A percentile compares a stretch with the other conserved stretches of the same genome.
These are phyloP conservation scores for Cyberlindnera maclurae DNA, from an alignment of 805 yeast genomes.

Conservation along the genomic window DNA sequence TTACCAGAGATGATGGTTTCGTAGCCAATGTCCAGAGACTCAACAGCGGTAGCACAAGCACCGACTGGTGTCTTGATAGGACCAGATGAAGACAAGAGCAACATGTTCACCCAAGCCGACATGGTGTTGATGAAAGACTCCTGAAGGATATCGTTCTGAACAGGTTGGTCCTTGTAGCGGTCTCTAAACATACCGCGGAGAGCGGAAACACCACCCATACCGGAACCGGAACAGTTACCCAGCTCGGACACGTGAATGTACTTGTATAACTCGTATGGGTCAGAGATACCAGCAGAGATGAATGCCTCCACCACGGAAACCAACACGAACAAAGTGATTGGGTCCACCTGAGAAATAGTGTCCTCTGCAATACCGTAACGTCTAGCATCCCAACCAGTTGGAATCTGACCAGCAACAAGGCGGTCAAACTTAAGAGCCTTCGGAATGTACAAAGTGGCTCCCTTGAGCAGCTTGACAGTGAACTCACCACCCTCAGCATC, in stretches of 20 bases:
- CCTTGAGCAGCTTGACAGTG: slow-evolving; percentile 85
- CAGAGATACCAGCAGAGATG: slow-evolving; percentile 90
- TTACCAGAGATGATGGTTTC: slow-evolving; percentile 90
- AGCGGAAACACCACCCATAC: slow-evolving; percentile 99
- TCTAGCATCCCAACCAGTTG: slow-evolving; percentile 97
- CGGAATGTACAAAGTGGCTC: slow-evolving; percentile 86
- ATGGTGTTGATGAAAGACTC: slow-evolving; percentile 98
- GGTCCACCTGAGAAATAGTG: slow-evolving; percentile 90
- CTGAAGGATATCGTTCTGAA: slow-evolving; percentile 94
- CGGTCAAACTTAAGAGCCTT: slow-evolving; percentile 65
- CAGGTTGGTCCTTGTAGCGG: slow-evolving; percentile 87
- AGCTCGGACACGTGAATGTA: slow-evolving; percentile 97
- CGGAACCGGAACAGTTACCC: slow-evolving; percentile 99
- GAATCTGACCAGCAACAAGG: slow-evolving; percentile 75
- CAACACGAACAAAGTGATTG: slow-evolving; percentile 84
- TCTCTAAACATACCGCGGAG: slow-evolving; percentile 97
- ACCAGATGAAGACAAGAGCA: slow-evolving; percentile 93
- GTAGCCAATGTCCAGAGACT: slow-evolving; percentile 92
- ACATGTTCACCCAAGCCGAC: slow-evolving; percentile 99
- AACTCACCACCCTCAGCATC: slow-evolving; percentile 87
- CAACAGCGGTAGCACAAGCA: slow-evolving; percentile 99
- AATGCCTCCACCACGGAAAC: slow-evolving; percentile 95
- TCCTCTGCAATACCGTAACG: slow-evolving; percentile 95
- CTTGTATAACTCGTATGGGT: slow-evolving; percentile 97
- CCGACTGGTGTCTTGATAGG: slow-evolving; percentile 99